phyloP scores from a whole-genome alignment of 129 eudicot genomes.

The Chrysanthemum makinoi region DNA sequence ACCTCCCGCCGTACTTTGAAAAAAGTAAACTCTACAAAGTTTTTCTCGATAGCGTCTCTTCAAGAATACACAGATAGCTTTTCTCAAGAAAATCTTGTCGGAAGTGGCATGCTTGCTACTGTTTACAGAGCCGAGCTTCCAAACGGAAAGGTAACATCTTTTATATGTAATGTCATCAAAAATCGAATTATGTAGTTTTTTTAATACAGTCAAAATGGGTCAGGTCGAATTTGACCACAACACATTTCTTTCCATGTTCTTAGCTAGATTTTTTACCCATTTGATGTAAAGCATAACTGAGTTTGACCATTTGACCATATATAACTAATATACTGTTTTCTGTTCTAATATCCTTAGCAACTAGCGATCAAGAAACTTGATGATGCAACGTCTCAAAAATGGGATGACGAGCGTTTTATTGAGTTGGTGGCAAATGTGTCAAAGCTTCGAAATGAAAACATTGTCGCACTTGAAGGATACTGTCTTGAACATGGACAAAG shows the following conservation, averaged over 20 bases:
- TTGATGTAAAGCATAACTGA: not conserved
- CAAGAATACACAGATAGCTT: slow-evolving; percentile 69
- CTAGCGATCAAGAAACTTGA: slow-evolving; percentile 93
- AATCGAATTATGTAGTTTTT: not conserved
- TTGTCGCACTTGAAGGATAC: slow-evolving; percentile 79
- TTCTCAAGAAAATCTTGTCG: slow-evolving; percentile 65
- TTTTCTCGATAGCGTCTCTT: slow-evolving; percentile 64
- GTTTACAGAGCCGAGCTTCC: slow-evolving; percentile 68
- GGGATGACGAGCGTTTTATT: slow-evolving; percentile 61
- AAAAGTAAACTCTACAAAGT: slow-evolving; percentile 44
- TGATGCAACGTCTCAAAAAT: slow-evolving; percentile 44
- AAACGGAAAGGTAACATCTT: slow-evolving; percentile 56
- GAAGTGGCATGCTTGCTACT: slow-evolving; percentile 57
- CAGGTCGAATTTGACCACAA: not conserved
- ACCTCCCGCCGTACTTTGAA: slow-evolving; percentile 26
- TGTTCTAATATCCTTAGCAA: slow-evolving; percentile 33
- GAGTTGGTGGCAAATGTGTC: slow-evolving; percentile 60
- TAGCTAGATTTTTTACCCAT: too few species aligned
- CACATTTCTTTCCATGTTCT: too few species aligned
- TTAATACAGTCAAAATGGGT: not conserved
- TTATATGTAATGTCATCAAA: not conserved
- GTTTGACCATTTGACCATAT: too few species aligned
- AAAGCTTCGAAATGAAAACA: slow-evolving; percentile 63
- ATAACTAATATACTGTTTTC: slow-evolving; percentile 7
- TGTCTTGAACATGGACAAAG: slow-evolving; percentile 78